Evolutionary conservation across 306 rosid genomes (phyloP).

Genomic region (Quercus cerris): DNA sequence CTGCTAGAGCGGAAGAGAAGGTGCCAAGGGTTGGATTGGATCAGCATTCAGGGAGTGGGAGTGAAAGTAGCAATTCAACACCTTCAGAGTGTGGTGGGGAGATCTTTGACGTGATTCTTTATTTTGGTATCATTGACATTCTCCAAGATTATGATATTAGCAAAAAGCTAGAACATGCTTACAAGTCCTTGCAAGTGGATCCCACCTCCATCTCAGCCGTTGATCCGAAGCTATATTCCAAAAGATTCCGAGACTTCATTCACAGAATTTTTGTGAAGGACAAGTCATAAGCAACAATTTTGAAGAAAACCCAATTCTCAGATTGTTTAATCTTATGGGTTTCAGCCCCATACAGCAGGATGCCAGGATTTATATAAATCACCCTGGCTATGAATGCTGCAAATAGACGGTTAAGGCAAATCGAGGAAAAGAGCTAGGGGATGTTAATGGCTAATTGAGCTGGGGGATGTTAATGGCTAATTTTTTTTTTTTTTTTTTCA

Average conservation of each 20-base stretch:
- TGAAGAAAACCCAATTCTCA: neutral
- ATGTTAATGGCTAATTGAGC: neutral
- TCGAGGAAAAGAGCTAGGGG: neutral
- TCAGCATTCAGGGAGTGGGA: slow-evolving; percentile 30
- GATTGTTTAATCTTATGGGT: slow-evolving; percentile 10
- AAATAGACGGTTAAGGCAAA: neutral
- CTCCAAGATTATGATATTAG: slow-evolving; percentile 57
- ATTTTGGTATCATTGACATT: slow-evolving; percentile 65
- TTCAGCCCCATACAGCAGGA: slow-evolving; percentile 7
- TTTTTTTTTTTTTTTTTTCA: neutral
- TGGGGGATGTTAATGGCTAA: neutral
- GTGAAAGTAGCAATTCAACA: slow-evolving; percentile 41
- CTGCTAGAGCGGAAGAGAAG: slow-evolving; percentile 48
- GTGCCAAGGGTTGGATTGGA: slow-evolving; percentile 39
- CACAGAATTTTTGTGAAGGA: slow-evolving; percentile 58
- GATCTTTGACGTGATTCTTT: slow-evolving; percentile 49
- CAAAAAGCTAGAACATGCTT: slow-evolving; percentile 64
- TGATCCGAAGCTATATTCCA: slow-evolving; percentile 57
- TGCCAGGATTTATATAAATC: slow-evolving; percentile 3
- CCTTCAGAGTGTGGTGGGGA: slow-evolving; percentile 34
- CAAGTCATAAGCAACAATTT: slow-evolving; percentile 21
- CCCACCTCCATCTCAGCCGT: slow-evolving; percentile 58
- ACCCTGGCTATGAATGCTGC: slow-evolving; percentile 17
- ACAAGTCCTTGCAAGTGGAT: slow-evolving; percentile 57
- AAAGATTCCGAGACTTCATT: slow-evolving; percentile 50